Evolutionary conservation across 208 protist species (phyloP), one percentile per base, ranked within the genome.

Genomic region (Wallacemonas rigidus): DNA sequence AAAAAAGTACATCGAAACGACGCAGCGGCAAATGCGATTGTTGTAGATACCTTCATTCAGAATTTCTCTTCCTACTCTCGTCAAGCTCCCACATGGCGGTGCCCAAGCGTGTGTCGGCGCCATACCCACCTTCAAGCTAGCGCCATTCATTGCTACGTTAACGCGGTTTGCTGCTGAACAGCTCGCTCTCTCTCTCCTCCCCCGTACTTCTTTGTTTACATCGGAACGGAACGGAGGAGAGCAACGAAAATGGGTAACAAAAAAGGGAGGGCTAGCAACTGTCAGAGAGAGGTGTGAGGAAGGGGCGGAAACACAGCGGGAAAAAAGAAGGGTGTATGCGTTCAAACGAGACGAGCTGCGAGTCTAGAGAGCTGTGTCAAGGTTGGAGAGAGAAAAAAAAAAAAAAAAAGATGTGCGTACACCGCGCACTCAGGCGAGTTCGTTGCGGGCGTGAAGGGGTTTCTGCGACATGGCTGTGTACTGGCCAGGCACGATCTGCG

Each of bases 401-500:
- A 56, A n/a, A 5, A 6, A 5, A n/a, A 17, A n/a, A 7, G 14
- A 9, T 26, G 26, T 26, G 26, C 26, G 26, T 0, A 26, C 26
- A 69, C 47, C 43, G 12, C 48, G 4, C 8, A 3, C 35, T 48
- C 35, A n/a, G 11, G 44, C 61, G 7, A 94, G 48, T 48, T 40
- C 51, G 72, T 94, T 96, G 7, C 79, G 76, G n/a, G 89, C 91
- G 48, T 92, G 87, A 50, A 94, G 81, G 35, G 92, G 85, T 67
- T 93, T 77, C 63, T 75, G 67, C 41, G 83, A 74, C 88, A 95
- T 97, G 12, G 87, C 84, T 36, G 77, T 86, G 77, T 97, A 93
- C 77, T 97, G 92, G 36, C 90, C 89, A 38, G 89, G 92, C 1
- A 97, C 92, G 60, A 97, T 76, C 71, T 94, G 77, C 1, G 82